These are phyloP conservation scores for Thinopyrum elongatum DNA, from an alignment of 176 grass and related monocot genomes.

Conservation along the genomic window DNA sequence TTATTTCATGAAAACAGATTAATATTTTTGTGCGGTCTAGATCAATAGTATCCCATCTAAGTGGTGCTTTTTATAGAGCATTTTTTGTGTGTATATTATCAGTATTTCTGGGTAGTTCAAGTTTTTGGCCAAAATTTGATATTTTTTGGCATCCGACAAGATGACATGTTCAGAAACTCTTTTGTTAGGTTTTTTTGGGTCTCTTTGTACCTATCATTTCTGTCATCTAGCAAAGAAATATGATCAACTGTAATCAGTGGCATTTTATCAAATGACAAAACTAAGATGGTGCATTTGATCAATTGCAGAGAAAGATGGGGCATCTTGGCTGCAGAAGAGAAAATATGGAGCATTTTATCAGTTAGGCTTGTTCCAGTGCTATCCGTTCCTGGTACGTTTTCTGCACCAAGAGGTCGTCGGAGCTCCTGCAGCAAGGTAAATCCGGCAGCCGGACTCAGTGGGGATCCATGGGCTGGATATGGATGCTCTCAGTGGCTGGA, in stretches of 20 bases:
- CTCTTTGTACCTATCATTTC: neutral
- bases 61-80: neutral
- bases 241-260: neutral
- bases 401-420: neutral
- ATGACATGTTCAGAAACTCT: neutral
- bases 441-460: neutral
- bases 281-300: neutral
- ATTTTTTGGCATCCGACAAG: neutral
- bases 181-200: neutral
- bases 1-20: neutral
- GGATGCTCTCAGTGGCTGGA: slow-evolving; percentile 8
- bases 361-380: neutral
- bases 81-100: too few species aligned
- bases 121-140: neutral
- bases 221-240: neutral
- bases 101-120: neutral
- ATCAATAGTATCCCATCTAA: neutral
- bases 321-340: neutral
- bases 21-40: neutral
- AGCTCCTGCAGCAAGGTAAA: neutral
- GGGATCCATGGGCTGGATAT: slow-evolving; percentile 45
- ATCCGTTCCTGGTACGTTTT: neutral
- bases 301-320: neutral
- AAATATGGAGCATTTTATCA: neutral
- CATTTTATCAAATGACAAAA: neutral